Base-by-base conservation (phyloP, 2,329 filamentous ascomycete species). In the Elsinoe batatas region DNA sequence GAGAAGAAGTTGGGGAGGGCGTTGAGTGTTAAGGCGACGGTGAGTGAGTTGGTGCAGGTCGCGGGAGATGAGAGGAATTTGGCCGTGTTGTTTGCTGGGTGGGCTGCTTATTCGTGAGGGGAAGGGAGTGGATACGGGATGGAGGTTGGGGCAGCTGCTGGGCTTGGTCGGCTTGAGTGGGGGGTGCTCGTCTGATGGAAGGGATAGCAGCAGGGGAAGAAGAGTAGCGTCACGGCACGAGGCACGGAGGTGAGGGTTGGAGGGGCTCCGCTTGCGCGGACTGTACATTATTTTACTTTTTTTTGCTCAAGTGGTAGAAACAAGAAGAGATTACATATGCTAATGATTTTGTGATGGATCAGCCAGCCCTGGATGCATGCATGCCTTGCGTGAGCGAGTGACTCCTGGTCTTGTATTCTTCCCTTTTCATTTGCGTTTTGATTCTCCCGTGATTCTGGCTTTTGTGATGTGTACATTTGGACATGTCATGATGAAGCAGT, bases 41-140 rank as follows among this genome's bases (percentile, higher is more conserved):
- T 98, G 54, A 97, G 96, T 65, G 93, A 98, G 67, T 72, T 98
- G 60, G 98, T 98, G 61, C 93, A 96, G 68, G 87, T 95, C 72
- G 91, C 93, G 6, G 91, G 87, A 1, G 93, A 98, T 70, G 91
- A 95, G 73, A 81, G 81, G 62, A 96, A 98, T 67, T 69, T 99
- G 65, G 91, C 93, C 2, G 84, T 96, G 40, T 72, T 99, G 63
- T 99, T 91, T 74, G 59, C 57, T 40, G 68, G 68, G 7, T 68
- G 66, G 67, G 63, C 64, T 42, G 66, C 67, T 26, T 51, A 51
- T 15, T 51, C 47, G 7, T 51, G 33, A 38, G 36, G 20, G 17
- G n/a, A n/a, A 37, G 47, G 33, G 13, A 15, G n/a, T n/a, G n/a
- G n/a, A n/a, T n/a, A n/a, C n/a, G n/a, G n/a, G n/a, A n/a, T n/a